Base-by-base conservation (phyloP, 176 grass and related monocot species). In the Eleusine indica region DNA sequence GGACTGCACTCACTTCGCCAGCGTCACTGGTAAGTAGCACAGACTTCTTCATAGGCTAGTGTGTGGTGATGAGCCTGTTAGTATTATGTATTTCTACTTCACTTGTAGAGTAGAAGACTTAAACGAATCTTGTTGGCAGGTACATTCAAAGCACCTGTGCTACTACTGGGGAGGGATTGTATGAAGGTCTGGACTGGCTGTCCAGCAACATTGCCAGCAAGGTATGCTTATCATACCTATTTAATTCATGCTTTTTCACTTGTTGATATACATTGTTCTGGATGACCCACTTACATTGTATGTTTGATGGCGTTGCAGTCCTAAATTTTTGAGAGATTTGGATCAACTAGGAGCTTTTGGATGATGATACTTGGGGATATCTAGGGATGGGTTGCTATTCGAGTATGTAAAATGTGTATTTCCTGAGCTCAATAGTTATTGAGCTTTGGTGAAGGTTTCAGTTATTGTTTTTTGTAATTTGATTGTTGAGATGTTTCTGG, bases 91-190 rank as follows among this genome's bases (percentile, higher is more conserved):
- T 16, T 5, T 53, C 3, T 53, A 15, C 51, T 53, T 53, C 51
- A 53, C 51, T 17, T 17, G 51, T 22, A 42, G 30, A 37, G 16
- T 22, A 2, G 5, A 56, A 7, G 39, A 25, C 35, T 71, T 77
- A 16, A 63, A 2, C 46, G 66, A 37, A 68, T 78, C 25, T 51
- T 71, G 71, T 10, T 68, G 66, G 54, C 80, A 92, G 90, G 90
- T 92, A 92, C 80, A 92, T 92, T 73, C 90, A 92, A 77, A 92
- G 90, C 87, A 92, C 90, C 49, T 92, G 90, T 84, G 90, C 90
- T 76, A 92, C 90, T 37, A 83, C 90, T 52, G 90, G 90, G 37
- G 90, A 92, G 75, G 90, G 90, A 22, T 76, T 92, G 90, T 92
- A 92, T 4, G 90, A 92, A 79, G 90, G 90, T 19, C 87, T 92